Percentiles rank a stretch among this genome's conserved stretches.
phyloP scores from a whole-genome alignment of 306 rosid species.

The Adenanthera pavonina region DNA sequence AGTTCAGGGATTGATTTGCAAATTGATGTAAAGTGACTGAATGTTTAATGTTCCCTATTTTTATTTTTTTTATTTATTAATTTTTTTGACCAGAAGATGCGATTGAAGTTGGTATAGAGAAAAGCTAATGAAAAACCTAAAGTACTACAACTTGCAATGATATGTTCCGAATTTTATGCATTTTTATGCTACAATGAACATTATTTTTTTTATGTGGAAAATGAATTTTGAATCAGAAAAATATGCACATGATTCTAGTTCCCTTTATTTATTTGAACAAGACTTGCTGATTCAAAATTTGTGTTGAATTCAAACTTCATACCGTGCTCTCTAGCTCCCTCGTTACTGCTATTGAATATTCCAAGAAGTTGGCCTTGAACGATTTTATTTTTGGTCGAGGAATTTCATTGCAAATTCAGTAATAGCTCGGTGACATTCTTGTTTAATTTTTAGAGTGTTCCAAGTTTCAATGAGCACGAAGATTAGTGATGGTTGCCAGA shows the following conservation, averaged over 20 bases:
- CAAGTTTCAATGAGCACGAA: constrained; percentile 30
- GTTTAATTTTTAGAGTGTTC: constrained; percentile 15
- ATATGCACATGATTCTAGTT: not conserved
- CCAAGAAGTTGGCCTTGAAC: not conserved
- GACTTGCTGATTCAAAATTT: not conserved
- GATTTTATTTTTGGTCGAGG: constrained; percentile 1
- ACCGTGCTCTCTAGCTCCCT: constrained; percentile 21
- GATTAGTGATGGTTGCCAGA: constrained; percentile 39
- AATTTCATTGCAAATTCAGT: constrained; percentile 39
- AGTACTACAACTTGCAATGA: no score
- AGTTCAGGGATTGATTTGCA: no score
- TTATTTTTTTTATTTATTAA: no score
- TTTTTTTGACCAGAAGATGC: no score
- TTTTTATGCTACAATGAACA: not conserved
- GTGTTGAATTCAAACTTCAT: not conserved
- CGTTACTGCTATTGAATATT: constrained; percentile 29
- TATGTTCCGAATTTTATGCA: no score
- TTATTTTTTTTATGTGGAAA: not conserved
- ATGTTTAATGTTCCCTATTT: no score
- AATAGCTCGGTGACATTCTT: not conserved
- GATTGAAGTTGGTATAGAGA: no score
- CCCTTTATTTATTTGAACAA: not conserved
- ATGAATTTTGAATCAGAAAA: not conserved
- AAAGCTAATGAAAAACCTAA: no score
- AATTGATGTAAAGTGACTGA: no score